phyloP scores from a whole-genome alignment of 1,284 basidiomycete species.

The Xanthoconium separans region DNA sequence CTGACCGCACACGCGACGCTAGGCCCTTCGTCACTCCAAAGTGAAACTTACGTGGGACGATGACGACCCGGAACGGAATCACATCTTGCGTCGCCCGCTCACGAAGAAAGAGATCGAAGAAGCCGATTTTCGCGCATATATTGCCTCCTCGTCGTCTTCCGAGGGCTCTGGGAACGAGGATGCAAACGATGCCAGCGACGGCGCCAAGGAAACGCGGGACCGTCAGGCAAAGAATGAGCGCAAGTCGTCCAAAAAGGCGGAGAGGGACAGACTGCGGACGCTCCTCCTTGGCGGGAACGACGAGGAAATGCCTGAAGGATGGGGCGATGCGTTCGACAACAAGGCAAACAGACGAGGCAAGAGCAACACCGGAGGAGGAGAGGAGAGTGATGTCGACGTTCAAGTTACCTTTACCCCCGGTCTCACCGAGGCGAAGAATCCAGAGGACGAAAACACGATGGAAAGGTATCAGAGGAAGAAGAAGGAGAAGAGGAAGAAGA shows the following conservation, averaged over 20 bases:
- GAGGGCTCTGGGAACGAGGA: conserved; percentile 44
- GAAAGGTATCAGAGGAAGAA: conserved; percentile 85
- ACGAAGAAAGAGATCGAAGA: conserved; percentile 87
- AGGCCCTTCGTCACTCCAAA: conserved; percentile 98
- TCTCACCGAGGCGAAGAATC: conserved; percentile 54
- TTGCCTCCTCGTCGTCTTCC: conserved; percentile 72
- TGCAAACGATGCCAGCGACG: conserved; percentile 1
- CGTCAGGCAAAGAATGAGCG: conserved; percentile 1
- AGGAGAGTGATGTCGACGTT: conserved; percentile 70
- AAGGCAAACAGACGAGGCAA: conserved; percentile 10
- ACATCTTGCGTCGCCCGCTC: conserved; percentile 76
- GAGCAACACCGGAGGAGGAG: conserved; percentile 33
- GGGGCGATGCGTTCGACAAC: conserved; percentile 47
- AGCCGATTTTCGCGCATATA: conserved; percentile 80
- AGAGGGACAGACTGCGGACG: conserved; percentile 66
- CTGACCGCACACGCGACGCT: conserved; percentile 1
- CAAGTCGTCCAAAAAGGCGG: conserved; percentile 43
- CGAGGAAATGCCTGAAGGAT: conserved; percentile 76
- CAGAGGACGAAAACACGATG: conserved; percentile 79
- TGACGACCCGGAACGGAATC: conserved; percentile 88
- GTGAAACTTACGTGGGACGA: conserved; percentile 99
- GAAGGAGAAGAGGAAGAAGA: conserved; percentile 80
- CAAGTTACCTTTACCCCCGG: conserved; percentile 93
- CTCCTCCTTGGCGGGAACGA: conserved; percentile 68
- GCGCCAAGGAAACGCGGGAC: too few species aligned